Evolutionary conservation across 176 grass and related monocot species (phyloP).

Genomic region (Saccharum spontaneum): DNA sequence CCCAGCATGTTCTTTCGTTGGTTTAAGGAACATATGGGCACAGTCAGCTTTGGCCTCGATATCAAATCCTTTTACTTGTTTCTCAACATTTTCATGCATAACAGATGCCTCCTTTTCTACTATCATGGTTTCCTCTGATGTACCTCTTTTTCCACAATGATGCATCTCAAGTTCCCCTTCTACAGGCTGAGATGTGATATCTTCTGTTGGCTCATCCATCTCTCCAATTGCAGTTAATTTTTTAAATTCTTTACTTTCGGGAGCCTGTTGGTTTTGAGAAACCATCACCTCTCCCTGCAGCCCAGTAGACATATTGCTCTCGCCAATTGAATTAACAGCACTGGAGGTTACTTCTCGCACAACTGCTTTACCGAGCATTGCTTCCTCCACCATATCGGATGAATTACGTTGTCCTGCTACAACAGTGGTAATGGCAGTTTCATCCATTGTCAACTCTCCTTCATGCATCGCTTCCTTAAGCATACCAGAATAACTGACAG

Average conservation of each 20-base stretch:
- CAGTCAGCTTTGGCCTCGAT: slow-evolving; percentile 15
- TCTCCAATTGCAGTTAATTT: slow-evolving; percentile 23
- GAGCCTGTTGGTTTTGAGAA: slow-evolving; percentile 11
- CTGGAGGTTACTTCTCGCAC: background rate
- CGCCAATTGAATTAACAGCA: slow-evolving; percentile 29
- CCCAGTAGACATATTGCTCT: slow-evolving; percentile 34
- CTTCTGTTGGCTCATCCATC: slow-evolving; percentile 15
- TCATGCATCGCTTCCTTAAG: slow-evolving; percentile 34
- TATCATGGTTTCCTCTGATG: slow-evolving; percentile 24
- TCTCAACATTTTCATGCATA: slow-evolving; percentile 33
- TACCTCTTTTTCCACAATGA: slow-evolving; percentile 8
- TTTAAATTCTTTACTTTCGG: slow-evolving; percentile 27
- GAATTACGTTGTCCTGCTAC: background rate
- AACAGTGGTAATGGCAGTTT: slow-evolving; percentile 4
- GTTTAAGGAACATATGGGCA: slow-evolving; percentile 29
- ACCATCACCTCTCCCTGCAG: slow-evolving; percentile 37
- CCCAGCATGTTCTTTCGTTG: slow-evolving; percentile 28
- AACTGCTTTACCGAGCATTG: slow-evolving; percentile 15
- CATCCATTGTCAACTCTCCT: slow-evolving; percentile 27
- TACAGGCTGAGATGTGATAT: slow-evolving; percentile 2
- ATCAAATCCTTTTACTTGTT: slow-evolving; percentile 36
- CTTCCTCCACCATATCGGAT: slow-evolving; percentile 1
- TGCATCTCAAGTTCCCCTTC: slow-evolving; percentile 25
- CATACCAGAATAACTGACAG: slow-evolving; percentile 1
- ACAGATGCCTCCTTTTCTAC: slow-evolving; percentile 27